phyloP scores from a whole-genome alignment of 306 rosid genomes.

The Rubus parviflorus region DNA sequence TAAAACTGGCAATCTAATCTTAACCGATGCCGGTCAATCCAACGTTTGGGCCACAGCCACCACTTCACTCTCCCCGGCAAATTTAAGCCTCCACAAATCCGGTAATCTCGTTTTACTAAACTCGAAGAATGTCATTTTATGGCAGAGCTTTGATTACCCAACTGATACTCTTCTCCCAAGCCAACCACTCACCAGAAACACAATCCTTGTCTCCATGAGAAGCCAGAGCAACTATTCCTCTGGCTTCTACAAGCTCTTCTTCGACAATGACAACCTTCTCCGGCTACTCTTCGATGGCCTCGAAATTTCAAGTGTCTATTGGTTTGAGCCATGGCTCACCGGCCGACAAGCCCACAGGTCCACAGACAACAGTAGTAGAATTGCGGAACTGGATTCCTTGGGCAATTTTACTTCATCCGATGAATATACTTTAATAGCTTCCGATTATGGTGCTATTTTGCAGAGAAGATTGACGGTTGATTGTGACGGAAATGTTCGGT shows the following conservation, averaged over 20 bases:
- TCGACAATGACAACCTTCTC: conserved; percentile 45
- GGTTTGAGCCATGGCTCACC: conserved; percentile 43
- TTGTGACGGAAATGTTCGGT: conserved; percentile 42
- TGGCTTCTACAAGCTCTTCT: conserved; percentile 47
- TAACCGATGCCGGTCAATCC: conserved; percentile 34
- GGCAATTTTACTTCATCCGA: conserved; percentile 52
- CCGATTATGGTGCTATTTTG: conserved; percentile 32
- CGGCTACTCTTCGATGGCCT: conserved; percentile 54
- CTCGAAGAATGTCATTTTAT: conserved; percentile 17
- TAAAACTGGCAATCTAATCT: conserved; percentile 34
- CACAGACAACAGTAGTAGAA: conserved; percentile 38
- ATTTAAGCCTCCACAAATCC: conserved; percentile 28
- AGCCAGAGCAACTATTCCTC: conserved; percentile 46
- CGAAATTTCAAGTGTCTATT: conserved; percentile 38
- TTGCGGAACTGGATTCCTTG: conserved; percentile 34
- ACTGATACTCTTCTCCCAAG: conserved; percentile 54
- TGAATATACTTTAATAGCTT: conserved; percentile 23
- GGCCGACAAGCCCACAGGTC: conserved; percentile 28
- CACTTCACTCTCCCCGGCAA: not conserved
- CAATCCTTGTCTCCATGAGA: conserved; percentile 45
- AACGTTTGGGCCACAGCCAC: conserved; percentile 43
- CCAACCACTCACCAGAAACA: conserved; percentile 39
- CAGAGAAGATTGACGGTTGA: conserved; percentile 45
- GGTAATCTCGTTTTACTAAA: conserved; percentile 44
- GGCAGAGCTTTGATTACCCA: conserved; percentile 62